Percentiles rank a stretch among this genome's conserved stretches.
These are phyloP conservation scores for Mycena pura DNA, from an alignment of 768 basidiomycete genomes.

Conservation along the genomic window DNA sequence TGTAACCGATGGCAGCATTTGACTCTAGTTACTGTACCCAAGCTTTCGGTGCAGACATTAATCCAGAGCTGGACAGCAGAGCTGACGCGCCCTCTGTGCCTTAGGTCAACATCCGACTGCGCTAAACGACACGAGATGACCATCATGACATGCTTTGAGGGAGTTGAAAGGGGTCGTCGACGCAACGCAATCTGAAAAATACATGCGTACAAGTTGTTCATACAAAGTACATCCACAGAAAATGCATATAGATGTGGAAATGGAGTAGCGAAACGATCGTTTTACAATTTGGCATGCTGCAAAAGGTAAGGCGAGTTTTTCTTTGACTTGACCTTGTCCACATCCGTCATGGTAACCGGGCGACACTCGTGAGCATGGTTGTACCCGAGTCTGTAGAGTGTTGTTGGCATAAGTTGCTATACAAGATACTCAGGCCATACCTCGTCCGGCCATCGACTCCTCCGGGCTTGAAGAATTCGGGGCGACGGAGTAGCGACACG, in stretches of 20 bases:
- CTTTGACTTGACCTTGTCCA: constrained; percentile 80
- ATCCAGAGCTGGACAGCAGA: too few species aligned
- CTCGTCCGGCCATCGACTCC: constrained; percentile 71
- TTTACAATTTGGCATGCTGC: constrained; percentile 52
- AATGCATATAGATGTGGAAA: not conserved
- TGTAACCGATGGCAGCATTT: too few species aligned
- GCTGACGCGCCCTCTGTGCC: too few species aligned
- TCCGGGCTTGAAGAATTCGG: constrained; percentile 75
- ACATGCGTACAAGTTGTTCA: too few species aligned
- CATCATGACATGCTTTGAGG: too few species aligned
- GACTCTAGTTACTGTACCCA: too few species aligned
- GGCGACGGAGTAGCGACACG: constrained; percentile 75
- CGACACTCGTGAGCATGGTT: constrained; percentile 78
- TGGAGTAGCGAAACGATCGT: too few species aligned
- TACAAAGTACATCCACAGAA: not conserved
- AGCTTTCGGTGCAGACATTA: too few species aligned
- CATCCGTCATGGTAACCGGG: constrained; percentile 64
- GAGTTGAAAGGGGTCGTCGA: too few species aligned
- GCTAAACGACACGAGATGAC: too few species aligned
- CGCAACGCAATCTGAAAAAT: too few species aligned
- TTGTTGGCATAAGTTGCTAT: not conserved
- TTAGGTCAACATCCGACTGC: too few species aligned
- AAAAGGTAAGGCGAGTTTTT: constrained; percentile 59
- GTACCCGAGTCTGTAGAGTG: constrained; percentile 67
- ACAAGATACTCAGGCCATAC: constrained; percentile 38